Evolutionary conservation across 1,284 basidiomycete species (phyloP).

Genomic region (Mixia osmundae): DNA sequence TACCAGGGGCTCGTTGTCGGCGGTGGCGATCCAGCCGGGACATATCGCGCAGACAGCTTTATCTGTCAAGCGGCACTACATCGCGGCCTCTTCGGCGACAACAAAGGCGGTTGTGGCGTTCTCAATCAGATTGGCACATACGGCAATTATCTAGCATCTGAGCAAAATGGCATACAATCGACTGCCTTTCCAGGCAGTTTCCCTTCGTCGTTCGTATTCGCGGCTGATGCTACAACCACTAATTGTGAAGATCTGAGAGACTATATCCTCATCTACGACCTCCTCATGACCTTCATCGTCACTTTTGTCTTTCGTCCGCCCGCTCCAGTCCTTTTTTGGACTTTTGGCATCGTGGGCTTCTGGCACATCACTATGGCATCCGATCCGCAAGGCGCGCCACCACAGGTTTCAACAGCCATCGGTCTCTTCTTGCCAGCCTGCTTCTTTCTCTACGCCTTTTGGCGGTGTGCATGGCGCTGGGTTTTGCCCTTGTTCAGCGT

Average conservation of each 20-base stretch:
- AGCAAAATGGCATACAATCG: conserved; percentile 40
- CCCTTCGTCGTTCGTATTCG: conserved; percentile 35
- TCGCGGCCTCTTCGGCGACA: conserved; percentile 24
- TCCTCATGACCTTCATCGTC: conserved; percentile 38
- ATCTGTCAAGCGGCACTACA: conserved; percentile 67
- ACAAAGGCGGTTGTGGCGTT: conserved; percentile 50
- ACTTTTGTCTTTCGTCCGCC: conserved; percentile 39
- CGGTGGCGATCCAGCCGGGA: conserved; percentile 33
- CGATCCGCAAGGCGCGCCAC: conserved; percentile 4
- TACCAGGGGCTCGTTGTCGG: conserved; percentile 50
- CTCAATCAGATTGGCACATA: conserved; percentile 45
- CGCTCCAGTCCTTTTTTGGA: conserved; percentile 13
- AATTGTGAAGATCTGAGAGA: conserved; percentile 46
- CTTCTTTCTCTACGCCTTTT: conserved; percentile 56
- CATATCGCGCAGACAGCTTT: conserved; percentile 63
- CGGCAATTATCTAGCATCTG: conserved; percentile 37
- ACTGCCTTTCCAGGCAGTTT: conserved; percentile 50
- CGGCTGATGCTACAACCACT: conserved; percentile 21
- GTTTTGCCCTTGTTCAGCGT: conserved; percentile 43
- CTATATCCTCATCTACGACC: conserved; percentile 40
- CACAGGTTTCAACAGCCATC: conserved; percentile 37
- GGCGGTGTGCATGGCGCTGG: conserved; percentile 50
- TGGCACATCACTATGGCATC: conserved; percentile 61
- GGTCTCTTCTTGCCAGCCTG: conserved; percentile 51
- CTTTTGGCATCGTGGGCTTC: conserved; percentile 52